Evolutionary conservation across 2,329 filamentous ascomycete genomes (phyloP).

Genomic region (Phaeosphaeriaceae sp.): DNA sequence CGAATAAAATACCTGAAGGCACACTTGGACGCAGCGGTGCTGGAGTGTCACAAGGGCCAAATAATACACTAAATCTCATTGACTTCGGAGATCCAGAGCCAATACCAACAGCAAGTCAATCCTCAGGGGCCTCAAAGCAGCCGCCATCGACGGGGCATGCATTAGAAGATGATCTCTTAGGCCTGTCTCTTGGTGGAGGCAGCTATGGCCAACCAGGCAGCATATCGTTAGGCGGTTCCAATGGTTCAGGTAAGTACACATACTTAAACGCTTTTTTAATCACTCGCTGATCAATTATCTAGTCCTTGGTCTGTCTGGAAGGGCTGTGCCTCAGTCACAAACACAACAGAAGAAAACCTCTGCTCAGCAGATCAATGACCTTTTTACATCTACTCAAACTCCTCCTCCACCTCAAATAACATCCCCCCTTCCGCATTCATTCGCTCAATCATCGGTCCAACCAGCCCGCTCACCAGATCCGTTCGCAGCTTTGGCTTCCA

Average conservation of each 20-base stretch:
- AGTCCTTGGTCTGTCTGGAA: conserved; percentile 44
- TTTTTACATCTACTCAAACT: conserved; percentile 60
- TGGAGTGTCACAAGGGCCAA: conserved; percentile 68
- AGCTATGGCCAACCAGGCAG: conserved; percentile 77
- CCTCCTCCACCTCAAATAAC: conserved; percentile 46
- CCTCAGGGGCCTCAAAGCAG: conserved; percentile 50
- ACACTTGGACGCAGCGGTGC: conserved; percentile 72
- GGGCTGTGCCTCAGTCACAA: conserved; percentile 38
- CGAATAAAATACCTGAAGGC: conserved; percentile 82
- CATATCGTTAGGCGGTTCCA: conserved; percentile 75
- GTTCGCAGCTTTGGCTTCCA: conserved; percentile 64
- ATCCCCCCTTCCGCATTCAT: conserved; percentile 55
- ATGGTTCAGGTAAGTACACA: conserved; percentile 43
- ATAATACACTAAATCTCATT: conserved; percentile 88
- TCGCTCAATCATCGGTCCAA: conserved; percentile 44
- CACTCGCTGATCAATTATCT: conserved; percentile 14
- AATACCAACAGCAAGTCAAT: conserved; percentile 33
- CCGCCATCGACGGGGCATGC: conserved; percentile 64
- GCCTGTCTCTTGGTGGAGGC: conserved; percentile 75
- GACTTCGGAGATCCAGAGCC: conserved; percentile 79
- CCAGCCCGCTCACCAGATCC: conserved; percentile 57
- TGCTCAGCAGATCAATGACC: conserved; percentile 62
- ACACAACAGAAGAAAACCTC: conserved; percentile 52
- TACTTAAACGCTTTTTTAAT: too few species aligned
- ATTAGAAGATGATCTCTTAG: conserved; percentile 88